These are phyloP conservation scores for Myriosclerotinia duriaeana DNA, from an alignment of 2,329 filamentous ascomycete genomes.

Conservation along the genomic window DNA sequence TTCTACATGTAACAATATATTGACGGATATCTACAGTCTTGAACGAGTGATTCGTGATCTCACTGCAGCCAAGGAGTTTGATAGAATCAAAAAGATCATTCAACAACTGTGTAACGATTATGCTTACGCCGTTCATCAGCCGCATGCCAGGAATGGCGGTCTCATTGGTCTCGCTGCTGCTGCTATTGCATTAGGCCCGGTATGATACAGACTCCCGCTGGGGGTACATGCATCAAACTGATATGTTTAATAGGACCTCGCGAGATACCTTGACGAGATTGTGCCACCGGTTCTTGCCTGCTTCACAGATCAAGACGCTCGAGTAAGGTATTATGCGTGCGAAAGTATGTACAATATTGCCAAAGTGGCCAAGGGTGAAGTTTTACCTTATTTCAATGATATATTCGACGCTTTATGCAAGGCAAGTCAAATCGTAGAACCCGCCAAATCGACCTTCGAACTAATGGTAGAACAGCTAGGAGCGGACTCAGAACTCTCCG, in stretches of 20 bases:
- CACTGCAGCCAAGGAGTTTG: constrained; percentile 71
- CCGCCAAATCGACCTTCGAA: not conserved
- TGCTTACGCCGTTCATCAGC: constrained; percentile 94
- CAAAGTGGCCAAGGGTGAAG: constrained; percentile 97
- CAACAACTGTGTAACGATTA: constrained; percentile 97
- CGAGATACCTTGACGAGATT: constrained; percentile 87
- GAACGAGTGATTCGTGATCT: constrained; percentile 88
- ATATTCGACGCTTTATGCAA: constrained; percentile 98
- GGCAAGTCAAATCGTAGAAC: constrained; percentile 51
- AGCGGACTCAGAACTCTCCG: constrained; percentile 91
- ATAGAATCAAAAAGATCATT: constrained; percentile 80
- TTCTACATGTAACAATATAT: constrained; percentile 4
- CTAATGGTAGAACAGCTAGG: constrained; percentile 63
- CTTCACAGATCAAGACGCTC: constrained; percentile 96
- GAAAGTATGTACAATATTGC: constrained; percentile 99
- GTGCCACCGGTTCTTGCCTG: constrained; percentile 95
- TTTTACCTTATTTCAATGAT: constrained; percentile 95
- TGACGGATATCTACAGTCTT: constrained; percentile 55
- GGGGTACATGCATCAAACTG: constrained; percentile 22
- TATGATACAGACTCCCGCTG: constrained; percentile 45
- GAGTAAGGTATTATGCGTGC: constrained; percentile 96
- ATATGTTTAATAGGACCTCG: constrained; percentile 66
- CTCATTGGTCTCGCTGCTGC: constrained; percentile 93
- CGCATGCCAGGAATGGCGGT: constrained; percentile 93
- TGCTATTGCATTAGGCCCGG: constrained; percentile 88